Conservation (phyloP, 169 alveolate species). For the Perkinsus olseni region DNA sequence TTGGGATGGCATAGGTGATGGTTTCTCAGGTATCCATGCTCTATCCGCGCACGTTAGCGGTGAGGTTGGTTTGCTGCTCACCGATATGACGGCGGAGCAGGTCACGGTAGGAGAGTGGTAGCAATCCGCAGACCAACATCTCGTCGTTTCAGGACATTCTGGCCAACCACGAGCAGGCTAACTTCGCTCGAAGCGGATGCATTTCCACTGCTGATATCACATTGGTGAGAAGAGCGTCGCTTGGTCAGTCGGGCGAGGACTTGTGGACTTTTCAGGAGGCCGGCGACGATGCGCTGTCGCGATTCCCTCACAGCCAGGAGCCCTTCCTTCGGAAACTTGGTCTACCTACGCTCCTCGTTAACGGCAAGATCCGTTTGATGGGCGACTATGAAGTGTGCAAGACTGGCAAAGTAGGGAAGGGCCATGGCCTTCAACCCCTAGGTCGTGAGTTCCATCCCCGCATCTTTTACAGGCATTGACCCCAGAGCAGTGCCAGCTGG, state of each 20-base stretch:
- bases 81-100: not conserved
- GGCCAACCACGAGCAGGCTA: not conserved
- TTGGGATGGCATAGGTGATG: not conserved
- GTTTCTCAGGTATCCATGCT: not conserved
- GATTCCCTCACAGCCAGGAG: conserved; percentile 23
- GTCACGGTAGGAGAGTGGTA: not conserved
- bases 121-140: not conserved
- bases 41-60: not conserved
- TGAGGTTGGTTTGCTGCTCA: not conserved
- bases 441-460: not conserved
- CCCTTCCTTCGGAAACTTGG: conserved; percentile 20
- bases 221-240: not conserved
- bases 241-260: not conserved
- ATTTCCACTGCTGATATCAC: not conserved
- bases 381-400: conserved; percentile 21
- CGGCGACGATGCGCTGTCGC: conserved; percentile 18
- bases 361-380: conserved; percentile 16
- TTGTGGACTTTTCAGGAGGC: not conserved
- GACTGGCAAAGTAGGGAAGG: not conserved
- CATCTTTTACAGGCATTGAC: conserved; percentile 3
- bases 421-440: not conserved
- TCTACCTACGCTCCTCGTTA: conserved; percentile 18
- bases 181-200: conserved; percentile 19
- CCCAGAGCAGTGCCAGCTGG: conserved; percentile 18
- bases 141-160: not conserved